Conservation (phyloP, 2,329 filamentous ascomycete genomes). For the Uncinocarpus reesii region DNA sequence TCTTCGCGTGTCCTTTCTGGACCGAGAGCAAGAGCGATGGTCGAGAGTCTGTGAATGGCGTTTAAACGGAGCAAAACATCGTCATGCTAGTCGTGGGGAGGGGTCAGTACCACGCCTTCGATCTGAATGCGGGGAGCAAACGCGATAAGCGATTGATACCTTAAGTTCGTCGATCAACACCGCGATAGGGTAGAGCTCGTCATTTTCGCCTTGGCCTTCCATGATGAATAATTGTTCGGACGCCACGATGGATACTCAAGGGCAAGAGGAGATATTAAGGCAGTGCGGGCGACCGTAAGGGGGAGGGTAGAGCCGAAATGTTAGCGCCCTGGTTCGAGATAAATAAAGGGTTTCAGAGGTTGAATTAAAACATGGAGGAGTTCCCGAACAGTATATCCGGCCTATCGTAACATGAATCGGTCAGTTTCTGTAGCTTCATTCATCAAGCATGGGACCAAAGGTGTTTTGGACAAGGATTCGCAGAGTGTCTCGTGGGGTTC, state of each 20-base stretch:
- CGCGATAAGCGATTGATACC: slow-evolving; percentile 46
- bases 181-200: slow-evolving; percentile 99
- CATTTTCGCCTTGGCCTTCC: slow-evolving; percentile 84
- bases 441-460: slow-evolving; percentile 5
- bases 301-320: not conserved
- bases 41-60: slow-evolving; percentile 94
- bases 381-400: not conserved
- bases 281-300: slow-evolving; percentile 10
- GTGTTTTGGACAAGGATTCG: slow-evolving; percentile 11
- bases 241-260: slow-evolving; percentile 3
- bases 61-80: slow-evolving; percentile 97
- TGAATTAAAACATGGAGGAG: slow-evolving; percentile 8
- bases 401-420: not conserved
- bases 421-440: slow-evolving; percentile 10
- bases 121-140: not conserved
- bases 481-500: slow-evolving; percentile 13
- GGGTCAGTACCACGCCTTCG: not conserved
- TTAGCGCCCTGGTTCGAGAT: not conserved
- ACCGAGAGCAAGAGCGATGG: slow-evolving; percentile 91
- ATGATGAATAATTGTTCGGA: slow-evolving; percentile 48
- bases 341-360: not conserved
- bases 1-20: slow-evolving; percentile 95
- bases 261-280: not conserved
- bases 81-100: slow-evolving; percentile 60
- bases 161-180: slow-evolving; percentile 99